Conservation (phyloP, 805 yeast genomes). For the Kodamaea nitidulidarum region DNA sequence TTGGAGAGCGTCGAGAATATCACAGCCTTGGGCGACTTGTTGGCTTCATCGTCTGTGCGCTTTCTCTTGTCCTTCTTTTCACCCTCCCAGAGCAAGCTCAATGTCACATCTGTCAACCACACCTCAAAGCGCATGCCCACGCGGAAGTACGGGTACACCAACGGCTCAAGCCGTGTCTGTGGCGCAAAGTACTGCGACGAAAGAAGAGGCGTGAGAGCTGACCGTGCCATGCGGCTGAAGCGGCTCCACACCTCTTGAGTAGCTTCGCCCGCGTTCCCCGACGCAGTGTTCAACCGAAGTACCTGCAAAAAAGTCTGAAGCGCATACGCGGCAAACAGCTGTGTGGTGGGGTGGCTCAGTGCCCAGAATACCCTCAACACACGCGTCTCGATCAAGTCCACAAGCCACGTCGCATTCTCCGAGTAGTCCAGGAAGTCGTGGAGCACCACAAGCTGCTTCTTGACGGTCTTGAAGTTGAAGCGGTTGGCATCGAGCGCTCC, state of each 20-base stretch:
- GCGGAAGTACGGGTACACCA: conserved; percentile 63
- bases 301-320: conserved; percentile 81
- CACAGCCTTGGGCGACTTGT: conserved; percentile 15
- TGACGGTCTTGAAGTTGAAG: conserved; percentile 42
- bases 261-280: no score
- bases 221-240: conserved; percentile 61
- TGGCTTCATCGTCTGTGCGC: not conserved
- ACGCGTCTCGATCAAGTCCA: conserved; percentile 59
- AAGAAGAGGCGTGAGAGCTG: conserved; percentile 71
- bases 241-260: conserved; percentile 58
- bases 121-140: conserved; percentile 50
- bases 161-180: conserved; percentile 42
- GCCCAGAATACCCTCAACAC: conserved; percentile 88
- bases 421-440: conserved; percentile 57
- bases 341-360: conserved; percentile 80
- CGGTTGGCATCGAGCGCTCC: conserved; percentile 72
- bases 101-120: conserved; percentile 72
- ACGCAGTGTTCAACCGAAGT: conserved; percentile 34
- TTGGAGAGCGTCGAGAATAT: conserved; percentile 63
- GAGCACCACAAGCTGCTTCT: conserved; percentile 46
- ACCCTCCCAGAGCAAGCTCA: conserved; percentile 47
- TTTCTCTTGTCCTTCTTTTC: conserved; percentile 29
- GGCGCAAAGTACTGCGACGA: conserved; percentile 71
- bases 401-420: conserved; percentile 65
- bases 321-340: conserved; percentile 77